Conservation (phyloP, 257 asterid genomes). For the Linaria vulgaris region DNA sequence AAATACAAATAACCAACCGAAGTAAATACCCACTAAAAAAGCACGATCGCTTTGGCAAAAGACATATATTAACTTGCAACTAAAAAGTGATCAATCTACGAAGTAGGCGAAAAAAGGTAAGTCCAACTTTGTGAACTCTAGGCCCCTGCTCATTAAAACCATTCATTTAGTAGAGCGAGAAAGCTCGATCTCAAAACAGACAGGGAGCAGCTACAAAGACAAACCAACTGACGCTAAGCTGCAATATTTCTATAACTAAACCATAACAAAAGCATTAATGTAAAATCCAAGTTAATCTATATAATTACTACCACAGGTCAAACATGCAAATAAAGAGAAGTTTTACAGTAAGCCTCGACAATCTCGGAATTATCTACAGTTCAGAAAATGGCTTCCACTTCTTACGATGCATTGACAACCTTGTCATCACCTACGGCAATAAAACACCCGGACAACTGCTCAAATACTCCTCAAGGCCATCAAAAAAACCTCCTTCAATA, state of each 20-base stretch:
- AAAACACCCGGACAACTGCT: slow-evolving; percentile 90
- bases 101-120: too few species aligned
- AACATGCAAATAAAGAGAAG: slow-evolving; percentile 34
- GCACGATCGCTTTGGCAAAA: neutral
- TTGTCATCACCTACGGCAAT: slow-evolving; percentile 76
- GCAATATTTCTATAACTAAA: slow-evolving; percentile 25
- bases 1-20: neutral
- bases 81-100: neutral
- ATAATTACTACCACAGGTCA: slow-evolving; percentile 42
- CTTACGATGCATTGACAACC: slow-evolving; percentile 75
- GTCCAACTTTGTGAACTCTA: neutral
- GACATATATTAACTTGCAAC: neutral
- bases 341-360: slow-evolving; percentile 29
- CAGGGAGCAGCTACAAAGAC: slow-evolving; percentile 7
- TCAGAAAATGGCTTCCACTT: slow-evolving; percentile 35
- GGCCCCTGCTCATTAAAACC: neutral
- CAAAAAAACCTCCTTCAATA: slow-evolving; percentile 91
- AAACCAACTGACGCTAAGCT: slow-evolving; percentile 15
- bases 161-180: slow-evolving; percentile 1
- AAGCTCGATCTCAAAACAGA: slow-evolving; percentile 5
- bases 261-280: slow-evolving; percentile 27
- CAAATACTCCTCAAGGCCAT: slow-evolving; percentile 93
- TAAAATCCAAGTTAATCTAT: slow-evolving; percentile 38
- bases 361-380: slow-evolving; percentile 31
- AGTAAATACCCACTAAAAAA: neutral